Base-by-base conservation (phyloP, 495 filamentous ascomycete species). In the Penicillium ochrochloron region DNA sequence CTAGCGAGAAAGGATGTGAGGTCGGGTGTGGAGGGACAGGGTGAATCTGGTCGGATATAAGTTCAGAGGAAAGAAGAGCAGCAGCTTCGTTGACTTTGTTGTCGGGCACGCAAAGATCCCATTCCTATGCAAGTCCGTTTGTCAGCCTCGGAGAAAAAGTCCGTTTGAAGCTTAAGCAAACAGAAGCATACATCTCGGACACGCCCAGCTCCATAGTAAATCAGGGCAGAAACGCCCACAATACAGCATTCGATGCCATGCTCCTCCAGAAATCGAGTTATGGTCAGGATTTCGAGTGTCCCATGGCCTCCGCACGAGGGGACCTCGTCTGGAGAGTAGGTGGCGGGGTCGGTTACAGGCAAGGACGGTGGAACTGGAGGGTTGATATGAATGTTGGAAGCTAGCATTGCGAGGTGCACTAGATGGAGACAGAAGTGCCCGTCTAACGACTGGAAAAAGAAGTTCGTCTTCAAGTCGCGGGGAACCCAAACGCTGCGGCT, bases 161-260 rank as follows among this genome's bases (percentile, higher is more conserved):
- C n/a, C 0, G 17, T 56, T 56, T 11, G 33, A 56, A 37, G 53
- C 17, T 37, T 5, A 23, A 50, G 58, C 27, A 63, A 59, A 60
- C 17, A 63, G 55, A 60, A 44, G 33, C 71, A 58, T 71, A 71
- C 71, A 65, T 73, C 66, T 69, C 71, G 71, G 37, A 66, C 62
- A 27, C 71, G 67, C 23, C 69, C 71, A 41, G 71, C 71, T 34
- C 71, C 71, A 57, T 73, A 73, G 61, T 68, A 73, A 19, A 73
- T 71, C 48, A 73, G 61, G 31, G 71, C 71, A 3, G 71, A 70
- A 31, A 73, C 62, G 34, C 69, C 71, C 54, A 73, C 71, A 57
- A 73, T 56, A 60, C 71, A 73, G 56, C 71, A 73, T 59, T 70
- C 69, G 41, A 73, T 70, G 51, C 71, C 69, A 68, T 71, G 57